These are phyloP conservation scores for Wallacemonas rigidus DNA, from an alignment of 208 protist genomes.

Conservation along the genomic window DNA sequence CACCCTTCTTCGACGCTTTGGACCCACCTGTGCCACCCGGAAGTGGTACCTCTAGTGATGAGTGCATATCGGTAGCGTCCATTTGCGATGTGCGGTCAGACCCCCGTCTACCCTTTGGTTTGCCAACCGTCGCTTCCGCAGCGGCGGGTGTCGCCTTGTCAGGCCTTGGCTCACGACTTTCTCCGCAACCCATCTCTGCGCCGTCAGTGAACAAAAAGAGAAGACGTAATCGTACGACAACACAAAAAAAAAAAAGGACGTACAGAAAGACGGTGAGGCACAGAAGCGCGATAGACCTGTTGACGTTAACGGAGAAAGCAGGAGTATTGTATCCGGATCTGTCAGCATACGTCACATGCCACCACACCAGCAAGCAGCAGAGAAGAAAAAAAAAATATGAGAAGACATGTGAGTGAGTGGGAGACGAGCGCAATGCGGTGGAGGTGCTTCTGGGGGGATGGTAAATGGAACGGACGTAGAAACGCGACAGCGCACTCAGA, in stretches of 20 bases:
- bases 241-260: too few relatives aligned
- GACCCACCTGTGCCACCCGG: conserved; percentile 1
- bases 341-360: too few relatives aligned
- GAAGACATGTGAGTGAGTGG: neutral
- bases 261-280: neutral
- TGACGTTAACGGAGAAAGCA: conserved; percentile 1
- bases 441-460: too few relatives aligned
- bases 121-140: conserved; percentile 8
- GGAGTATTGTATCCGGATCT: neutral
- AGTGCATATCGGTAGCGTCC: neutral
- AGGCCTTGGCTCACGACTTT: conserved; percentile 27
- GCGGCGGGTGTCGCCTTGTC: conserved; percentile 9
- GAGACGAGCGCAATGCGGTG: too few relatives aligned
- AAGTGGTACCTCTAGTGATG: conserved; percentile 22
- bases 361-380: neutral
- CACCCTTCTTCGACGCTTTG: neutral
- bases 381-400: conserved; percentile 19
- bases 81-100: neutral
- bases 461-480: too few relatives aligned
- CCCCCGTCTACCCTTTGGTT: conserved; percentile 6
- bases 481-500: too few relatives aligned
- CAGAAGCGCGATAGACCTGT: neutral
- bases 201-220: too few relatives aligned
- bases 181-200: conserved; percentile 35
- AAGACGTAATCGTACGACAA: too few relatives aligned